A percentile compares a stretch with the other conserved stretches of the same genome.
phyloP scores from a whole-genome alignment of 2,329 filamentous ascomycete species.

The Fusarium circinatum region DNA sequence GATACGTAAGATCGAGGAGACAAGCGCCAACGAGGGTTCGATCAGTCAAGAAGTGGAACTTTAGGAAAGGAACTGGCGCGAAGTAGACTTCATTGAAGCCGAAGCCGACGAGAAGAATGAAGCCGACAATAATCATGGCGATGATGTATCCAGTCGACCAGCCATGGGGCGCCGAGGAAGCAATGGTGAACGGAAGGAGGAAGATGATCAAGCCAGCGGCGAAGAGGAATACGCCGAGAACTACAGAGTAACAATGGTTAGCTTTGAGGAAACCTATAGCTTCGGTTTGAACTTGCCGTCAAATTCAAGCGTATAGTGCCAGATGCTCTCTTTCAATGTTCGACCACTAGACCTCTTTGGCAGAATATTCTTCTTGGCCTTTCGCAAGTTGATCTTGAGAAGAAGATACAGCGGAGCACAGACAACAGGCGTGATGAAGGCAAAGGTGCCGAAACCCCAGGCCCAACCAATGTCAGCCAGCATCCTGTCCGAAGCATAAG shows the following conservation, averaged over 20 bases:
- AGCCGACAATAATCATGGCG: constrained; percentile 69
- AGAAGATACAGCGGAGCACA: constrained; percentile 64
- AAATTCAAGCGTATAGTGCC: constrained; percentile 66
- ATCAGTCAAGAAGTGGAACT: constrained; percentile 59
- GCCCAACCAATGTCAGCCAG: constrained; percentile 46
- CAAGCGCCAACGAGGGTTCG: constrained; percentile 64
- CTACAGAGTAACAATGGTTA: constrained; percentile 15
- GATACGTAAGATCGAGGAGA: constrained; percentile 55
- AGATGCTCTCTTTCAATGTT: constrained; percentile 57
- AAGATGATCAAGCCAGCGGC: constrained; percentile 67
- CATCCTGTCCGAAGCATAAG: constrained; percentile 47
- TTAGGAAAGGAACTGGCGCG: constrained; percentile 67
- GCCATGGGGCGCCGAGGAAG: constrained; percentile 55
- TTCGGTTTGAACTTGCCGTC: constrained; percentile 52
- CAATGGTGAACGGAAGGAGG: constrained; percentile 72
- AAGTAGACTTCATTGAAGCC: constrained; percentile 66
- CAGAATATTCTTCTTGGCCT: constrained; percentile 62
- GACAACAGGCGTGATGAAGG: constrained; percentile 66
- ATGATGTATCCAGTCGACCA: constrained; percentile 67
- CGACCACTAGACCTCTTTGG: constrained; percentile 53
- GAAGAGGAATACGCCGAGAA: constrained; percentile 66
- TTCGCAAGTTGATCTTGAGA: constrained; percentile 63
- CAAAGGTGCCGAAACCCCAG: constrained; percentile 67
- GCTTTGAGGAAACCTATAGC: fast-evolving
- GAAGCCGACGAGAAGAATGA: constrained; percentile 65